Evolutionary conservation across 192 early-diverging fungal genomes (phyloP).

Genomic region (Rhizoclosmatium sp.): DNA sequence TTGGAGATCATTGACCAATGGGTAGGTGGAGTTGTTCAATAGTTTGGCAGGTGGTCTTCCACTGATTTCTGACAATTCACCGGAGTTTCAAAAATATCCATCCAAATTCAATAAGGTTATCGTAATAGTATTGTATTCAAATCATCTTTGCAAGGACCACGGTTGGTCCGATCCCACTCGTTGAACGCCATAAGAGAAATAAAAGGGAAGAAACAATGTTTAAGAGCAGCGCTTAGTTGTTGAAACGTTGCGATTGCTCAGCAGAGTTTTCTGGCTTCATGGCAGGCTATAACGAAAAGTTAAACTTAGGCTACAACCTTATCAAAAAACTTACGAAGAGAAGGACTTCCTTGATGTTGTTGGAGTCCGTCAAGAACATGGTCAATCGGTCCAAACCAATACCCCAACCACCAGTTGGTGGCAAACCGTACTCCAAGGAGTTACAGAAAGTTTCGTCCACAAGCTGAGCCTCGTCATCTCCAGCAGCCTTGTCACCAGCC

Average conservation of each 20-base stretch:
- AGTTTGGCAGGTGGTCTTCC: too few relatives aligned
- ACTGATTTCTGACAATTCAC: too few relatives aligned
- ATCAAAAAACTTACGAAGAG: conserved; percentile 58
- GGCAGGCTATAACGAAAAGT: conserved; percentile 48
- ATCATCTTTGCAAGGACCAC: too few relatives aligned
- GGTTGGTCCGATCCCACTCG: too few relatives aligned
- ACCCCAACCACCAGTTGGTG: conserved; percentile 85
- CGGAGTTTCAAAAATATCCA: too few relatives aligned
- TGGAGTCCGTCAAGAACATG: conserved; percentile 99
- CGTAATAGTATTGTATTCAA: too few relatives aligned
- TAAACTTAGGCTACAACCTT: background rate
- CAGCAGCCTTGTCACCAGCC: conserved; percentile 95
- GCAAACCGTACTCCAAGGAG: conserved; percentile 95
- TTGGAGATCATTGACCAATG: too few relatives aligned
- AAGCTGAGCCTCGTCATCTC: conserved; percentile 98
- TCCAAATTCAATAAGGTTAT: too few relatives aligned
- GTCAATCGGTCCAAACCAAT: conserved; percentile 95
- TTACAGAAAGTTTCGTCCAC: conserved; percentile 98
- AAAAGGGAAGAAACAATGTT: too few relatives aligned
- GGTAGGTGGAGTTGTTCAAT: too few relatives aligned
- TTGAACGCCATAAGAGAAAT: too few relatives aligned
- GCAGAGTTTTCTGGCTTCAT: conserved; percentile 62
- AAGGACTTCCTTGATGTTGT: conserved; percentile 96
- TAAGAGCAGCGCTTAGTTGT: conserved; percentile 3
- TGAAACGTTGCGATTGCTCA: conserved; percentile 44